Base-by-base conservation (phyloP, 768 basidiomycete genomes). In the Boletales sp. region DNA sequence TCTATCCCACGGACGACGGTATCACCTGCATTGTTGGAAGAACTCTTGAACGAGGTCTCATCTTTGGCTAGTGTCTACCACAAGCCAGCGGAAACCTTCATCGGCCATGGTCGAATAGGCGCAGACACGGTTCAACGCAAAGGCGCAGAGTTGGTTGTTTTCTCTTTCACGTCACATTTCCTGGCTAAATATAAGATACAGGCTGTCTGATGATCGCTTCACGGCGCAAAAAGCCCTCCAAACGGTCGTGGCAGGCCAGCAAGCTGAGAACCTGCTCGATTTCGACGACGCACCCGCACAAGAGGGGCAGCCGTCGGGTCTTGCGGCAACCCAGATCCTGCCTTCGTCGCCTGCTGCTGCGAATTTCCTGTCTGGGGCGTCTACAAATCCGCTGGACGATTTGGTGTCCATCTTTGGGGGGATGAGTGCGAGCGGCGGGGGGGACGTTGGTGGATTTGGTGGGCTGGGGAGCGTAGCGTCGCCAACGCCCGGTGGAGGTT, bases 11-110 rank as follows among this genome's bases (percentile, higher is more conserved):
- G 87, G 48, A 95, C 92, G 34, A 94, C 91, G 0, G 92, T 99
- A 1, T 76, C 94, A 0, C 80, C 91, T 2, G 90, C 82, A 0
- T 71, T 97, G 15, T 72, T 98, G 30, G 94, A 98, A 61, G 97
- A 98, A 63, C 79, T 99, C 3, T 69, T 98, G 0, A 83, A 86
- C 29, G 97, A 98, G 65, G 81, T 98, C 18, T 92, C 91, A 2
- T 84, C 80, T 39, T 72, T 98, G 17, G 91, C 93, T 6, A 95
- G 93, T 63, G 93, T 95, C 2, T 99, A 99, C 65, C 97, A 99
- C 72, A 97, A 97, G 68, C 97, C 97, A 0, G 85, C 84, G 32
- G 90, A 93, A 65, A 97, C 97, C 0, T 99, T 99, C 61, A 82
- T 99, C 48, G 97, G 95, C 0, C 83, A 84, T 56, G 95, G 97